Evolutionary conservation across 371 early-diverging fungal species (phyloP).

Genomic region (Rhizomucor pusillus): DNA sequence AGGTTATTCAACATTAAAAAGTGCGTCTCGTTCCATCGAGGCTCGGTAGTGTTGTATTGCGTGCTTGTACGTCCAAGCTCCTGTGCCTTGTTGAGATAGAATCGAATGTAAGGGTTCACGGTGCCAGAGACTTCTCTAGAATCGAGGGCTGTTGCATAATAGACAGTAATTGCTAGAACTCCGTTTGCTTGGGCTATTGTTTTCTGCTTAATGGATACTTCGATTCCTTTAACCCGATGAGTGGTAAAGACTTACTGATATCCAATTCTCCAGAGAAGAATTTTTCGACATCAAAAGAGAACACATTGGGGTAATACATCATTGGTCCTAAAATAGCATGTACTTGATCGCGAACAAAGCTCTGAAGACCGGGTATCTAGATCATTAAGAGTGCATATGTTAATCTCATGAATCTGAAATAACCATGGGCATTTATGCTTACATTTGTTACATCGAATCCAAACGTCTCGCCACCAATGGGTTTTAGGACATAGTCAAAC

Average conservation of each 20-base stretch:
- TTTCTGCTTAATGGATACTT: no score
- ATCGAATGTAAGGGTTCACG: conserved; percentile 80
- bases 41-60: conserved; percentile 55
- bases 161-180: conserved; percentile 77
- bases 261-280: conserved; percentile 70
- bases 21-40: conserved; percentile 61
- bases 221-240: no score
- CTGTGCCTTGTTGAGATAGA: conserved; percentile 74
- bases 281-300: conserved; percentile 78
- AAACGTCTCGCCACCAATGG: conserved; percentile 86
- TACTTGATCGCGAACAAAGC: conserved; percentile 80
- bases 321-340: conserved; percentile 72
- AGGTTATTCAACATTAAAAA: conserved; percentile 57
- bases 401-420: background rate
- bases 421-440: conserved; percentile 17
- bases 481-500: conserved; percentile 94
- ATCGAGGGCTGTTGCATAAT: conserved; percentile 73
- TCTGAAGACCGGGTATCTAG: conserved; percentile 78
- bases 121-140: conserved; percentile 74
- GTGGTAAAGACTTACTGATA: conserved; percentile 35
- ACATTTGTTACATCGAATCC: conserved; percentile 80
- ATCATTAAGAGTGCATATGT: background rate
- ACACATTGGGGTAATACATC: conserved; percentile 85
- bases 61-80: conserved; percentile 67
- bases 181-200: conserved; percentile 79